phyloP scores from a whole-genome alignment of 495 filamentous ascomycete species.

The Penicillium antarcticum region DNA sequence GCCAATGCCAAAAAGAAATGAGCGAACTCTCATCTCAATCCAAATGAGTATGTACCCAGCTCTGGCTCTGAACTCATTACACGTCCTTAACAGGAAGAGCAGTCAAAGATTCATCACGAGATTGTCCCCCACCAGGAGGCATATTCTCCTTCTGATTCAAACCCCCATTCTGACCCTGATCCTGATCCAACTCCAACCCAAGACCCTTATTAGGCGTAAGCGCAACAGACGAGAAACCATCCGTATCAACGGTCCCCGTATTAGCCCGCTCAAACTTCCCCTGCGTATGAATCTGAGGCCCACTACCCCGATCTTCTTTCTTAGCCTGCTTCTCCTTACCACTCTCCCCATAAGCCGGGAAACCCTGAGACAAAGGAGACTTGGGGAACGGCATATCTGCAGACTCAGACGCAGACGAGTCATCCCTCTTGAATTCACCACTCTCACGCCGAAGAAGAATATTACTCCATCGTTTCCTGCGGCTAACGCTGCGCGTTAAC shows the following conservation, averaged over 20 bases:
- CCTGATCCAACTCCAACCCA: background rate
- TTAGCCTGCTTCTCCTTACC: background rate
- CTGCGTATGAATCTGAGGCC: background rate
- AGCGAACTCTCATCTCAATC: background rate
- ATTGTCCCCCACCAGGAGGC: background rate
- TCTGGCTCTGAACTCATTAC: background rate
- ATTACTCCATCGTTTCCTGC: constrained; percentile 46
- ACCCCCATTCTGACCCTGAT: background rate
- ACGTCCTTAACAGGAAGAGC: constrained; percentile 7
- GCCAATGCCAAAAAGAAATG: no score
- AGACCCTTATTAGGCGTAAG: constrained; percentile 15
- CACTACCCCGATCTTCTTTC: background rate
- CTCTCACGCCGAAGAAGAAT: constrained; percentile 40
- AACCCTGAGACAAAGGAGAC: constrained; percentile 36
- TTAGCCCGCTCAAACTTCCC: background rate
- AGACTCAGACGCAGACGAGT: constrained; percentile 2
- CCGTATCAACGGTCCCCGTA: constrained; percentile 4
- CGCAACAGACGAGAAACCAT: constrained; percentile 20
- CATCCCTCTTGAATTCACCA: constrained; percentile 31
- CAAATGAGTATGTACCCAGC: background rate
- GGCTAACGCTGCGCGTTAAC: constrained; percentile 37
- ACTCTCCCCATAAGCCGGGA: constrained; percentile 17
- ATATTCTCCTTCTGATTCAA: constrained; percentile 3
- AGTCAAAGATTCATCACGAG: background rate
- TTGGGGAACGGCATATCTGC: constrained; percentile 26